Conservation (phyloP, 129 eudicot genomes). For the Ambrosia trifida region DNA sequence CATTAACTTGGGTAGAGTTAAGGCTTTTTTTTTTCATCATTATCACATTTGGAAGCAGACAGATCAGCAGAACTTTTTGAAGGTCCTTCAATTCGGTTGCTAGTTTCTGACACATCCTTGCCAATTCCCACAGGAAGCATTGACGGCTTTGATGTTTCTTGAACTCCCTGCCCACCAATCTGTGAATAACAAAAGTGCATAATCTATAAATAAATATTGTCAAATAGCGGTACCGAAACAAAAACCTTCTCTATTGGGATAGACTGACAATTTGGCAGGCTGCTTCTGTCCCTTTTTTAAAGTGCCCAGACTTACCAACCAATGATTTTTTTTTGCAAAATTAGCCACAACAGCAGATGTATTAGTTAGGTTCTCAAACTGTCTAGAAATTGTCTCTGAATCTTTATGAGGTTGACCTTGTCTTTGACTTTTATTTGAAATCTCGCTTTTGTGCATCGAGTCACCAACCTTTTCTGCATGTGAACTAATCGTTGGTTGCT, state of each 20-base stretch:
- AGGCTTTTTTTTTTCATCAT: conserved; percentile 20
- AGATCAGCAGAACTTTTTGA: conserved; percentile 6
- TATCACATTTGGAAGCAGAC: conserved; percentile 23
- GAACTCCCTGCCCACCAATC: conserved; percentile 38
- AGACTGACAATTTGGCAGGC: conserved; percentile 19
- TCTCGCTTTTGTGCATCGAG: conserved; percentile 34
- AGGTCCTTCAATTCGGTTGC: conserved; percentile 20
- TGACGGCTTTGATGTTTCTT: conserved; percentile 30
- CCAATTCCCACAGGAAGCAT: conserved; percentile 26
- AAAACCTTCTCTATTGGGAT: conserved; percentile 1
- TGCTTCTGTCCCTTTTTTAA: too few relatives aligned
- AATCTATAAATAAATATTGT: conserved; percentile 22
- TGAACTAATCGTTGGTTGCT: conserved; percentile 45
- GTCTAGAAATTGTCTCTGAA: conserved; percentile 19
- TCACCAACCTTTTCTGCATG: conserved; percentile 52
- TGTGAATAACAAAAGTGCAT: conserved; percentile 25
- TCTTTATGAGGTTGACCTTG: conserved; percentile 44
- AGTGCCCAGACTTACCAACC: too few relatives aligned
- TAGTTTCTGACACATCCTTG: conserved; percentile 26
- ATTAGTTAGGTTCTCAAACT: background rate
- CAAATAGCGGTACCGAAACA: background rate
- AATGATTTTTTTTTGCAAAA: conserved; percentile 19
- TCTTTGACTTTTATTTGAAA: conserved; percentile 29
- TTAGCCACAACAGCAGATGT: conserved; percentile 34
- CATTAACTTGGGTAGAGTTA: conserved; percentile 7